phyloP scores from a whole-genome alignment of 2,329 filamentous ascomycete genomes.

The Fusarium tanahbumbuense region DNA sequence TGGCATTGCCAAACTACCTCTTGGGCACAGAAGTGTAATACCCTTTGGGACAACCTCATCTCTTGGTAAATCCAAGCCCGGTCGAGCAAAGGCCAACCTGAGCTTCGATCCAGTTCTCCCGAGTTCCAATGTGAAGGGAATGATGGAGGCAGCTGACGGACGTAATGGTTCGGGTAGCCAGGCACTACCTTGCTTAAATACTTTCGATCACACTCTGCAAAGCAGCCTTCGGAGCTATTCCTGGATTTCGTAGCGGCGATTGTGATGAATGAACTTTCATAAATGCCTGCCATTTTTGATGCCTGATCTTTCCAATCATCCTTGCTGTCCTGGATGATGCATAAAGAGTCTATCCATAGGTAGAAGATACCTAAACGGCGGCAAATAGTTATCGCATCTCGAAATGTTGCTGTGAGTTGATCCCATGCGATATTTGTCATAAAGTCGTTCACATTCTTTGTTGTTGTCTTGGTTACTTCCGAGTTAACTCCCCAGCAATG shows the following conservation, averaged over 20 bases:
- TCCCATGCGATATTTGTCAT: neutral
- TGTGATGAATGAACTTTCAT: neutral
- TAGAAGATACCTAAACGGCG: neutral
- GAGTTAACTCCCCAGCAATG: neutral
- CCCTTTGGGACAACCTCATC: neutral
- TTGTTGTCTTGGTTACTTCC: neutral
- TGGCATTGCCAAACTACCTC: neutral
- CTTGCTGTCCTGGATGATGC: neutral
- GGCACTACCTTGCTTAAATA: rapidly evolving
- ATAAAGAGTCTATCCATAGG: neutral
- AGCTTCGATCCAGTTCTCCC: neutral
- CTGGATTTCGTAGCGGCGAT: neutral
- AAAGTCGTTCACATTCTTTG: rapidly evolving
- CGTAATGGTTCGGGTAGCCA: rapidly evolving
- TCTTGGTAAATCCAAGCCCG: neutral
- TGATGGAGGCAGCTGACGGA: neutral
- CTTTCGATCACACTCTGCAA: neutral
- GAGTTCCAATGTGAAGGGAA: neutral
- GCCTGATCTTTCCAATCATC: neutral
- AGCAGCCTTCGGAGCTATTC: neutral
- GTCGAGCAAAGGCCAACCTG: rapidly evolving
- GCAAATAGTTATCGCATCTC: neutral
- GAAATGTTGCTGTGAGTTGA: neutral
- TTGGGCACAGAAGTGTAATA: neutral
- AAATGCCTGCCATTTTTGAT: neutral